Base-by-base conservation (phyloP, 1,139 yeast genomes). In the Diutina sp. region DNA sequence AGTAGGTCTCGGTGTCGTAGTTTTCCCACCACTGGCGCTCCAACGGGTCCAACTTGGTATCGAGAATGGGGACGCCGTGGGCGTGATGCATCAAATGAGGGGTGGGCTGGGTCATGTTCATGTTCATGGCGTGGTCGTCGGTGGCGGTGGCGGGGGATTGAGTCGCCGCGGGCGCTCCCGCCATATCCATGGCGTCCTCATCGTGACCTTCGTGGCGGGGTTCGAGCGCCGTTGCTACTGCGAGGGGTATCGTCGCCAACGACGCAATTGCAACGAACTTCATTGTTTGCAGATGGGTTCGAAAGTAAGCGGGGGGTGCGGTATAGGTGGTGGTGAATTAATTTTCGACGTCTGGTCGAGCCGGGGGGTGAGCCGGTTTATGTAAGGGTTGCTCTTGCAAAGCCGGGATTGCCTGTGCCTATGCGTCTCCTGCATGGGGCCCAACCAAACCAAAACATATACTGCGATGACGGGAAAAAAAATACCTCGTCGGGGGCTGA, bases 1-100 rank as follows among this genome's bases (percentile, higher is more conserved):
- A 81, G 67, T 79, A 90, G 14, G 90, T 86, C 6, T 95, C 85
- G n/a, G 95, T 82, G 64, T 87, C 83, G 69, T 90, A 91, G 46
- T 70, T 68, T 57, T 84, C 85, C 98, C 98, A 91, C 68, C 78
- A 90, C 30, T 77, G 68, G 57, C 83, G 73, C 68, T 90, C 97
- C 57, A 83, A 86, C 0, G 93, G 87, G 47, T 83, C 77, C 55
- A 90, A 73, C 35, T 80, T 65, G 1, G 89, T 87, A 55, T 87
- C 74, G 54, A 90, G 73, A 51, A 90, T 87, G 0, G 96, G 93
- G 59, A 80, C 67, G 0, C 97, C 96, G 64, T 90, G 97, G 58
- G 72, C 65, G 64, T 81, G 84, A 52, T 70, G 72, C 60, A 66
- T 67, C 47, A 76, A 82, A 67, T 86, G 90, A 29, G 85, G 75